Percentiles rank a stretch among this genome's conserved stretches.
Evolutionary conservation across 805 yeast species (phyloP).

Genomic region (Lipomyces chichibuensis): DNA sequence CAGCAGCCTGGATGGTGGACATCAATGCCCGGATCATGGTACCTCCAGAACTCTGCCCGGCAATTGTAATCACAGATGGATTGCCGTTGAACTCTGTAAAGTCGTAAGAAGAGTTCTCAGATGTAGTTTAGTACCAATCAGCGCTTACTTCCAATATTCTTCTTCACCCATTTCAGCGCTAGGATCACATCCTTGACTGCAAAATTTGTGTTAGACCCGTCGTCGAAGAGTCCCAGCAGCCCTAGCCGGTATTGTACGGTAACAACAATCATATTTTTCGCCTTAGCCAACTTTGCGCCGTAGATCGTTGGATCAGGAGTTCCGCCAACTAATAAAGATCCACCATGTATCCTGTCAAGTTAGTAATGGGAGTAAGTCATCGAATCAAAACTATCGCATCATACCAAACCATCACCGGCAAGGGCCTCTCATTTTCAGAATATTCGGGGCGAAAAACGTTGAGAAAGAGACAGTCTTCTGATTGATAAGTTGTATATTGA

Average conservation of each 20-base stretch:
- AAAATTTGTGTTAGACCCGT: slow-evolving; percentile 31
- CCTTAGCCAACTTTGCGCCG: slow-evolving; percentile 37
- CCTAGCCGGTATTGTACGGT: slow-evolving; percentile 36
- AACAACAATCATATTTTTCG: slow-evolving; percentile 37
- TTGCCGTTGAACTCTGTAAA: slow-evolving; percentile 42
- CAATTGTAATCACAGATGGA: slow-evolving; percentile 42
- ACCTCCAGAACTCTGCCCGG: slow-evolving; percentile 47
- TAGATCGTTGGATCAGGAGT: slow-evolving; percentile 39
- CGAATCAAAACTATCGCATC: background rate
- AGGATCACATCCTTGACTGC: slow-evolving; percentile 30
- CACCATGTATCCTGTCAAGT: slow-evolving; percentile 47
- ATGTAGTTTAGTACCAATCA: background rate
- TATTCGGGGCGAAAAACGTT: slow-evolving; percentile 31
- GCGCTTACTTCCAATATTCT: slow-evolving; percentile 36
- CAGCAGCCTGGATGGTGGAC: slow-evolving; percentile 21
- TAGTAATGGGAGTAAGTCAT: slow-evolving; percentile 35
- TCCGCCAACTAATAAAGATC: slow-evolving; percentile 44
- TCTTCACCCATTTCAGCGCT: slow-evolving; percentile 45
- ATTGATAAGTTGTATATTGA: slow-evolving; percentile 17
- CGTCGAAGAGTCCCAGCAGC: slow-evolving; percentile 34
- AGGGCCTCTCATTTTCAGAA: background rate
- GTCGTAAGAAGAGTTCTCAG: background rate
- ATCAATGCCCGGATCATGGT: slow-evolving; percentile 29
- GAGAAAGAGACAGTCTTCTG: slow-evolving; percentile 35
- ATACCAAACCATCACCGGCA: slow-evolving; percentile 30